Evolutionary conservation across 176 grass and related monocot genomes (phyloP), one percentile per base, ranked within the genome.

Genomic region (Musa beccarii): DNA sequence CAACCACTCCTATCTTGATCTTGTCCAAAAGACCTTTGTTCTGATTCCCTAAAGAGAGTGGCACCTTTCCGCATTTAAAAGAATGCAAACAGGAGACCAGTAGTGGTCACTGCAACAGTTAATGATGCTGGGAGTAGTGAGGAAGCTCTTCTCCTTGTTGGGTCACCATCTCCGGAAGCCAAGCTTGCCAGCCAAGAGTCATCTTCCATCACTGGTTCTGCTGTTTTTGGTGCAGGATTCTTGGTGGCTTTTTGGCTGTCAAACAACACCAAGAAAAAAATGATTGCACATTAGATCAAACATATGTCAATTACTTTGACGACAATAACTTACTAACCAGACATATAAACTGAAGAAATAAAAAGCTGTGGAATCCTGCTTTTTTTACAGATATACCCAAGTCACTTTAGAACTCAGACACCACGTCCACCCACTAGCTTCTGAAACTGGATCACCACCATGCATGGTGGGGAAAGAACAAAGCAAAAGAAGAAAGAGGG

Each of bases 151-250:
- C 66, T 82, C 52, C 74, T 79, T 12, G 73, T 2, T 53, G 72
- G 26, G 72, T 59, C 79, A 8, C 28, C 76, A 51, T 89, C 84
- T 16, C 90, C 85, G 28, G 85, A 79, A 1, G 94, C 94, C 79
- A 98, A 57, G 80, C 63, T 91, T 53, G 94, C 94, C 24, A 98
- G 80, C 90, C 94, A 98, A 1, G 90, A 71, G 49, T 98, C 90
- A 51, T 81, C 82, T 66, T 78, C 84, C 5, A 90, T 55, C 83
- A 86, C 78, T 53, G 81, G 79, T 75, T 79, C 90, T 24, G 76
- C 53, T 51, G 84, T 79, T 82, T 74, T 93, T 59, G 80, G 80
- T 4, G 68, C 52, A 21, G 71, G 68, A 65, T 79, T 85, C 66
- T 73, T 88, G 55, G 73, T 74, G 49, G 94, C 80, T 66, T 93